A percentile compares a stretch with the other conserved stretches of the same genome.
These are phyloP conservation scores for Carex arenaria DNA, from an alignment of 202 grass and related monocot genomes.

Conservation along the genomic window DNA sequence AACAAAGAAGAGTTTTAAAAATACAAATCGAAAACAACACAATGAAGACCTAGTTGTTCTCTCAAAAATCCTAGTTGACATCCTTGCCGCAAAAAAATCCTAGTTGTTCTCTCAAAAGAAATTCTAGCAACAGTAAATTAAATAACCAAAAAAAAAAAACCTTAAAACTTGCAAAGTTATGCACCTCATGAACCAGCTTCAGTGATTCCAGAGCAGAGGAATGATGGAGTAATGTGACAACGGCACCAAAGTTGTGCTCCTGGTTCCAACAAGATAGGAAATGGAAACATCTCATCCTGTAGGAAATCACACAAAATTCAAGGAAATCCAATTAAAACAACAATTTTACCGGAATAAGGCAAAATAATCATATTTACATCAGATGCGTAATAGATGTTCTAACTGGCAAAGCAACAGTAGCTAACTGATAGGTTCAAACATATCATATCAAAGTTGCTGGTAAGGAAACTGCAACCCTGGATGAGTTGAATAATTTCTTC, in stretches of 20 bases:
- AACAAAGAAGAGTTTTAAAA: too few relatives aligned
- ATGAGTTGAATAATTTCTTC: too few relatives aligned
- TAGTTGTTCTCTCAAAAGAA: not conserved
- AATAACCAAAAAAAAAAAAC: not conserved
- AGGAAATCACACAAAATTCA: not conserved
- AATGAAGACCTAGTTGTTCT: too few relatives aligned
- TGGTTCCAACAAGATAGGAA: not conserved
- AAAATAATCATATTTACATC: not conserved
- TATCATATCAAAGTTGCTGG: too few relatives aligned
- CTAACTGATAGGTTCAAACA: not conserved
- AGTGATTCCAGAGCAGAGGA: slow-evolving; percentile 4
- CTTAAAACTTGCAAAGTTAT: not conserved
- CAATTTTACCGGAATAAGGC: not conserved
- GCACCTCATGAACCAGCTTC: slow-evolving; percentile 13
- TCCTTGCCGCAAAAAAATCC: not conserved
- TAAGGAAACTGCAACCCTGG: too few relatives aligned
- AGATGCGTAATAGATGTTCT: not conserved
- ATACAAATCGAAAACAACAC: too few relatives aligned
- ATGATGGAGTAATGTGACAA: not conserved
- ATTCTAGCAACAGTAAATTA: not conserved
- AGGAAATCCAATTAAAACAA: not conserved
- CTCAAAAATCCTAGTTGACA: too few relatives aligned
- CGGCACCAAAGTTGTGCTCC: not conserved
- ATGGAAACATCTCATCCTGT: not conserved
- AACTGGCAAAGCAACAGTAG: not conserved